phyloP scores from a whole-genome alignment of 139 green algal genomes.

The Picochlorum sp. region DNA sequence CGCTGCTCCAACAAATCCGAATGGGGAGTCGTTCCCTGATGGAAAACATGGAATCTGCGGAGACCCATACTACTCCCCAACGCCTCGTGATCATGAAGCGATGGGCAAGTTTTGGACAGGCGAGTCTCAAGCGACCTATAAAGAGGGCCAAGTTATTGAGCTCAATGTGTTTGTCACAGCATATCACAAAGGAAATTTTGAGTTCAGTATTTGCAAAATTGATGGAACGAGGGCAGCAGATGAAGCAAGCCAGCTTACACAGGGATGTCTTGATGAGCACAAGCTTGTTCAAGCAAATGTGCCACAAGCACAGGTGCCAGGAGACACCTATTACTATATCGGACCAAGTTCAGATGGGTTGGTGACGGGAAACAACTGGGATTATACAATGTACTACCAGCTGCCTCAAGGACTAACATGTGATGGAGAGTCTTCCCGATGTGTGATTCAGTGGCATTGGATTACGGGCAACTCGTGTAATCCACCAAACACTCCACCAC shows the following conservation, averaged over 20 bases:
- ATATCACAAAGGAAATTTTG: background rate
- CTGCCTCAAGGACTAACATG: conserved; percentile 23
- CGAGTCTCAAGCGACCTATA: background rate
- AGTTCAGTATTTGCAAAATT: conserved; percentile 9
- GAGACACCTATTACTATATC: conserved; percentile 17
- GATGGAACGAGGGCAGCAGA: background rate
- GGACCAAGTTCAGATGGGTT: background rate
- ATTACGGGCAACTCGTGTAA: conserved; percentile 43
- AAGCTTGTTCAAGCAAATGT: conserved; percentile 23
- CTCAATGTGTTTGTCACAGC: background rate
- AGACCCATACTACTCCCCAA: background rate
- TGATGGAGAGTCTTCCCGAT: conserved; percentile 15
- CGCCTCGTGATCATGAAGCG: background rate
- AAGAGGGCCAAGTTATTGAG: background rate
- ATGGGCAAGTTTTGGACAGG: background rate
- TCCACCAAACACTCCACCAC: conserved; percentile 19
- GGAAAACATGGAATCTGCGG: conserved; percentile 10
- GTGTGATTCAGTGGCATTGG: conserved; percentile 43
- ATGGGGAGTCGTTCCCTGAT: conserved; percentile 3
- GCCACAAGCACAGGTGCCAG: conserved; percentile 3
- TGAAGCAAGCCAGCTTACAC: conserved; percentile 20
- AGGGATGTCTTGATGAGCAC: conserved; percentile 19
- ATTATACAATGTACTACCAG: conserved; percentile 31
- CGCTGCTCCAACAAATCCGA: background rate
- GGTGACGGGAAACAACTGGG: background rate